A percentile compares a stretch with the other conserved stretches of the same genome.
Conservation (phyloP, 202 grass and related monocot genomes). For the Saccharum hybrid region DNA sequence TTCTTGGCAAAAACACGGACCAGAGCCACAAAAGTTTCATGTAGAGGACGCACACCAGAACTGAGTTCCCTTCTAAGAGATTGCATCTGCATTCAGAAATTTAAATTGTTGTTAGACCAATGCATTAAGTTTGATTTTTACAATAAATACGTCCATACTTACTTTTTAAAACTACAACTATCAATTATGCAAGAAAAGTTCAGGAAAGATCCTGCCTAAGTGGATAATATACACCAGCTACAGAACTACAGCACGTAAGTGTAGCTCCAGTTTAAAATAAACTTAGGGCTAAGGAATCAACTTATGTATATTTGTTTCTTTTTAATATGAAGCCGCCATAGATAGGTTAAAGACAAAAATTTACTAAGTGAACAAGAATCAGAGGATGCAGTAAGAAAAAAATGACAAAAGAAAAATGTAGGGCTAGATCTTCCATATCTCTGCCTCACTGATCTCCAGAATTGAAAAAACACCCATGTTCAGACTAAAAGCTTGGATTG, state of each 20-base stretch:
- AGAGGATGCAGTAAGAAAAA: not conserved
- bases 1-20: slow-evolving; percentile 87
- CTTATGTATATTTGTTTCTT: slow-evolving; percentile 4
- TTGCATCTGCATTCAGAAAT: slow-evolving; percentile 78
- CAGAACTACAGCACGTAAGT: not conserved
- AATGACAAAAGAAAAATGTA: slow-evolving; percentile 6
- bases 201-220: not conserved
- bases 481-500: not conserved
- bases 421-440: not conserved
- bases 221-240: slow-evolving; percentile 12
- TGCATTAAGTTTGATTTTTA: slow-evolving; percentile 20
- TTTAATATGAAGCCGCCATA: slow-evolving; percentile 5
- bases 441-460: not conserved
- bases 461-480: not conserved
- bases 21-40: slow-evolving; percentile 91
- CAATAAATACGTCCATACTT: not conserved
- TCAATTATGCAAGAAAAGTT: not conserved
- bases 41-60: slow-evolving; percentile 73
- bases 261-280: slow-evolving; percentile 37
- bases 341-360: slow-evolving; percentile 7
- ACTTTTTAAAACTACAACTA: not conserved
- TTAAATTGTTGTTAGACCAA: slow-evolving; percentile 12
- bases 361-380: not conserved
- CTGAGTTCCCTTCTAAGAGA: slow-evolving; percentile 95
- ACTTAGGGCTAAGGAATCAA: slow-evolving; percentile 23